Evolutionary conservation across 2,329 filamentous ascomycete species (phyloP), one percentile per base, ranked within the genome.

Genomic region (Phialophora chinensis): DNA sequence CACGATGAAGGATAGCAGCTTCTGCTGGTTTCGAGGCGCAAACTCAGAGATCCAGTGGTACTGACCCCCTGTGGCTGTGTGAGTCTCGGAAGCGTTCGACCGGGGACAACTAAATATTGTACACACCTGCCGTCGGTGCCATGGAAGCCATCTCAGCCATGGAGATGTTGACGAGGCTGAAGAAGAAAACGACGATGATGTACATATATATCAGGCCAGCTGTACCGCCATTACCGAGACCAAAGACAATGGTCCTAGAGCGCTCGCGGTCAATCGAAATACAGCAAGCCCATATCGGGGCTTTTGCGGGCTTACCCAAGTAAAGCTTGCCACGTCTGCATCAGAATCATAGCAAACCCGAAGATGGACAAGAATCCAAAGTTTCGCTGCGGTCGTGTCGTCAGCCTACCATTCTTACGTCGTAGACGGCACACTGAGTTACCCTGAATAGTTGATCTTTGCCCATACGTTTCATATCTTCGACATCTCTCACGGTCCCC

Each of bases 191-290:
- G 12, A 79, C 79, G 55, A 82, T 72, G 2, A 86, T 66, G 62
- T 82, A 85, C 2, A 83, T 79, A 77, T 83, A 87, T 54, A 87
- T 80, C 3, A 86, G 77, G 29, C 84, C 84, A 3, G 80, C 83
- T 1, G 82, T 80, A 12, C 84, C 85, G 10, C 85, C 85, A 69
- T 85, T 84, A 25, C 73, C 75, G 25, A 72, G 64, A 31, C 66
- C 63, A 44, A 72, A 71, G 52, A 42, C 53, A 33, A 69, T 54
- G 17, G 60, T 63, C 10, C 66, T 61, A 27, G n/a, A 29, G 14
- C 27, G 57, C 27, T 29, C 12, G 29, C 31, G 58, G 31, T 50
- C 79, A 82, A 53, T 80, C 55, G 75, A n/a, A 11, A 14, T 61
- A 74, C 47, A 80, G 77, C 59, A 79, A 67, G 33, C 4, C 20